phyloP scores from a whole-genome alignment of 441 rosid species.

The Adansonia grandidieri region DNA sequence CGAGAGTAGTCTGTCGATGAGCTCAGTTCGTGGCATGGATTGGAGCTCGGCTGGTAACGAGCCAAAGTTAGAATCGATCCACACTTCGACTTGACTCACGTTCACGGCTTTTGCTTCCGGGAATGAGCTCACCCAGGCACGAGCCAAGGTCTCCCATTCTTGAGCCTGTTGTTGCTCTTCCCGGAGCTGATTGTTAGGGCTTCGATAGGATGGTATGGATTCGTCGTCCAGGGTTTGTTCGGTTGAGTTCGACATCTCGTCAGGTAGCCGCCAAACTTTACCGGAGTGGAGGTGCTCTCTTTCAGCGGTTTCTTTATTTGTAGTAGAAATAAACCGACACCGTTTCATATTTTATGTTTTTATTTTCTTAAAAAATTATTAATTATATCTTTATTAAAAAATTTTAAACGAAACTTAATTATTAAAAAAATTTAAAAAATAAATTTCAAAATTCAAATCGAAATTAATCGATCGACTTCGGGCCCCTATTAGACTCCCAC shows the following conservation, averaged over 20 bases:
- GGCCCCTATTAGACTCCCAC: no score
- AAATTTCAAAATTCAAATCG: no score
- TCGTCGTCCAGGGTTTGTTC: conserved; percentile 45
- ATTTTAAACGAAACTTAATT: no score
- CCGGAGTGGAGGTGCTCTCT: background rate
- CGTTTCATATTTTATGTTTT: background rate
- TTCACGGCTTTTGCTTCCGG: conserved; percentile 63
- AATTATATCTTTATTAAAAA: no score
- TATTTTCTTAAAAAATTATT: background rate
- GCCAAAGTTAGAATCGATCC: conserved; percentile 60
- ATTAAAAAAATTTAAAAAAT: no score
- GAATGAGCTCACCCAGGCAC: conserved; percentile 67
- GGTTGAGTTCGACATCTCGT: conserved; percentile 37
- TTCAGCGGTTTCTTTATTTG: background rate
- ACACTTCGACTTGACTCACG: conserved; percentile 52
- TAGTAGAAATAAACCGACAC: background rate
- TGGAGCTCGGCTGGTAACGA: conserved; percentile 78
- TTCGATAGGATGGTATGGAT: conserved; percentile 29
- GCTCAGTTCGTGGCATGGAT: conserved; percentile 76
- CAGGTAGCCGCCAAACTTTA: background rate
- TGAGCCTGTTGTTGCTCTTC: conserved; percentile 54
- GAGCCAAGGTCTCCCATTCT: conserved; percentile 76
- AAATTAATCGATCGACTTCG: no score
- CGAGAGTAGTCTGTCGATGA: conserved; percentile 79
- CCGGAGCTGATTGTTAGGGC: conserved; percentile 26